Conservation (phyloP, 163 green algal species). For the Prototheca cutis region DNA sequence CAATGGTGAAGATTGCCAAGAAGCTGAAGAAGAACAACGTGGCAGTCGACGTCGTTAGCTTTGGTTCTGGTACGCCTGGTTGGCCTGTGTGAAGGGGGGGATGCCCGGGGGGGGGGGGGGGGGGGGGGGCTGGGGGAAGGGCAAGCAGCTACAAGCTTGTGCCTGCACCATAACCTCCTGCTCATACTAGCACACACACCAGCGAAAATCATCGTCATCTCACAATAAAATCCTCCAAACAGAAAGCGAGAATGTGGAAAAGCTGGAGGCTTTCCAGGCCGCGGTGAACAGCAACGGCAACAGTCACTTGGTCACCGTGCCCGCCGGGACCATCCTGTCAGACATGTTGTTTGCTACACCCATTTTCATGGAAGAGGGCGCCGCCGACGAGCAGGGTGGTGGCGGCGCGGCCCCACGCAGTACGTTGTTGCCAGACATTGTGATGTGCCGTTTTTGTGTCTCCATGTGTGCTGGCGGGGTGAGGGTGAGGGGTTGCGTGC, state of each 20-base stretch:
- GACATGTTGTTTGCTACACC: conserved; percentile 83
- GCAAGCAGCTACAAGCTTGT: no score
- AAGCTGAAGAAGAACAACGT: conserved; percentile 99
- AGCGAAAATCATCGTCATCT: no score
- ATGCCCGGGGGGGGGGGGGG: no score
- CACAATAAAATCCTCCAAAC: no score
- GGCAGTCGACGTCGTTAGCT: conserved; percentile 91
- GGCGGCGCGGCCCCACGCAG: conserved; percentile 2
- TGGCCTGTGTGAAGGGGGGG: neutral
- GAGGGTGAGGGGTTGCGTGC: no score
- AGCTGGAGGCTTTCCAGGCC: conserved; percentile 84
- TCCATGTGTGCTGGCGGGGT: no score
- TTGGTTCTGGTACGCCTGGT: conserved; percentile 38
- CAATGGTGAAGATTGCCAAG: conserved; percentile 90
- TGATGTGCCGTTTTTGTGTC: no score
- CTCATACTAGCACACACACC: no score
- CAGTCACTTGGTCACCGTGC: conserved; percentile 83
- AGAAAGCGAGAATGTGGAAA: conserved; percentile 87
- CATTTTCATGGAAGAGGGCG: conserved; percentile 84
- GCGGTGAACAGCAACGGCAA: conserved; percentile 94
- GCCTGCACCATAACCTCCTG: no score
- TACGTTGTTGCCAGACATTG: no score
- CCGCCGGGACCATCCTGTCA: conserved; percentile 72
- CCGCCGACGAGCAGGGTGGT: conserved; percentile 18
- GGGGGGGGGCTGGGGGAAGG: no score